phyloP scores from a whole-genome alignment of 176 grass and related monocot genomes.

The Pontederia paniculata region DNA sequence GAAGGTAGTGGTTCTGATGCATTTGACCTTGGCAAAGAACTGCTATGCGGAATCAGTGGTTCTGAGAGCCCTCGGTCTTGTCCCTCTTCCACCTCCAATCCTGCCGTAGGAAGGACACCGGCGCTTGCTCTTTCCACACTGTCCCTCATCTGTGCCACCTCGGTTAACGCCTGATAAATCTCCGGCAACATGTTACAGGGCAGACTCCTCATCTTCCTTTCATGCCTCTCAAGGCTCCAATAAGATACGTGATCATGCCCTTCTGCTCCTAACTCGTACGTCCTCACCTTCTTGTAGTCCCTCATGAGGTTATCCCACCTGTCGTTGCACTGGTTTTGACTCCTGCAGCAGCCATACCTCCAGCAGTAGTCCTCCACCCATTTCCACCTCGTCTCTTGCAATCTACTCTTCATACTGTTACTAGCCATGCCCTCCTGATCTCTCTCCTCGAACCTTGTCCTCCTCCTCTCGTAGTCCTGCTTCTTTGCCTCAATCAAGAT shows the following conservation, averaged over 20 bases:
- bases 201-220: conserved; percentile 14
- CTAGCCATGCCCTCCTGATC: background rate
- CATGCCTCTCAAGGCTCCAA: conserved; percentile 19
- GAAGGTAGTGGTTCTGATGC: too few relatives aligned
- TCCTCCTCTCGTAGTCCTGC: conserved; percentile 21
- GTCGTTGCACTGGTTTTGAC: conserved; percentile 99
- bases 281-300: conserved; percentile 93
- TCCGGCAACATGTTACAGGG: conserved; percentile 20
- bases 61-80: too few relatives aligned
- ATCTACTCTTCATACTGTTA: background rate
- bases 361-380: conserved; percentile 99
- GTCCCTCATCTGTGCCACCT: conserved; percentile 7
- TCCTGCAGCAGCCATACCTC: conserved; percentile 79
- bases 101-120: background rate
- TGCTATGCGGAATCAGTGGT: too few relatives aligned
- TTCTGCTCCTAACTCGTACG: conserved; percentile 10
- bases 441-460: conserved; percentile 1
- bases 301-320: conserved; percentile 99
- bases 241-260: background rate
- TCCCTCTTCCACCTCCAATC: too few relatives aligned
- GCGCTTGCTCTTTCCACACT: too few relatives aligned
- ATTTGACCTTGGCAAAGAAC: too few relatives aligned
- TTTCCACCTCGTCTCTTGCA: conserved; percentile 56
- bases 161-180: conserved; percentile 20
- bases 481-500: conserved; percentile 22